These are phyloP conservation scores for Cystoderma amianthinum DNA, from an alignment of 768 basidiomycete species.

Conservation along the genomic window DNA sequence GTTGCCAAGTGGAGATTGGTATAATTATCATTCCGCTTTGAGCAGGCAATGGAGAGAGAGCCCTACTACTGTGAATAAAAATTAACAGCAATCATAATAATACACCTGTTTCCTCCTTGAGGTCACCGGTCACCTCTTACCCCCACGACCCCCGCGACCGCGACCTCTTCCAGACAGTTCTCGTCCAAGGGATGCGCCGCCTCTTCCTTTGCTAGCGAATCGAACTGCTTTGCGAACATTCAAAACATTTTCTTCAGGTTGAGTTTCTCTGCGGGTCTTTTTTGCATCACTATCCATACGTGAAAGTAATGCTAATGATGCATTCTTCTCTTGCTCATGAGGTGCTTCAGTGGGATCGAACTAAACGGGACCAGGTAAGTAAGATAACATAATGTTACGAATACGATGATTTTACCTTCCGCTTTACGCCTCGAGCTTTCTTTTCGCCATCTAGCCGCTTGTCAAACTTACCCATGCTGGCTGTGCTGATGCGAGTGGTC, in stretches of 20 bases:
- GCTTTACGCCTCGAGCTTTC: slow-evolving; percentile 80
- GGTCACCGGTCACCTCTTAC: slow-evolving; percentile 1
- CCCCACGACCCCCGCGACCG: slow-evolving; percentile 4
- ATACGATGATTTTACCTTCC: slow-evolving; percentile 60
- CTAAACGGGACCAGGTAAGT: slow-evolving; percentile 26
- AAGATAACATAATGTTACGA: neutral
- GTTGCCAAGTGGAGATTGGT: too few relatives aligned
- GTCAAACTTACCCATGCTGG: slow-evolving; percentile 94
- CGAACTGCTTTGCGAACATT: slow-evolving; percentile 89
- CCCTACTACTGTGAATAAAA: neutral
- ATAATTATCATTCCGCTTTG: too few relatives aligned
- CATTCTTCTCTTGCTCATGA: slow-evolving; percentile 58
- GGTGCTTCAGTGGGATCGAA: slow-evolving; percentile 80
- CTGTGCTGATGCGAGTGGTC: slow-evolving; percentile 76
- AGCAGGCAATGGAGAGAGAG: too few relatives aligned
- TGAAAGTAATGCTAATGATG: slow-evolving; percentile 69
- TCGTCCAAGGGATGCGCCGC: slow-evolving; percentile 50
- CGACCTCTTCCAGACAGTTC: slow-evolving; percentile 25
- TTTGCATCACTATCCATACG: slow-evolving; percentile 70
- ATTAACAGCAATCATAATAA: neutral
- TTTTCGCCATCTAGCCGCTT: slow-evolving; percentile 87
- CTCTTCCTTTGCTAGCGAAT: slow-evolving; percentile 62
- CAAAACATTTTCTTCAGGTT: slow-evolving; percentile 48
- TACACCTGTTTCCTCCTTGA: slow-evolving; percentile 1
- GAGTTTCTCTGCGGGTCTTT: slow-evolving; percentile 44